phyloP scores from a whole-genome alignment of 148 eudicot species.

The Simmondsia chinensis region DNA sequence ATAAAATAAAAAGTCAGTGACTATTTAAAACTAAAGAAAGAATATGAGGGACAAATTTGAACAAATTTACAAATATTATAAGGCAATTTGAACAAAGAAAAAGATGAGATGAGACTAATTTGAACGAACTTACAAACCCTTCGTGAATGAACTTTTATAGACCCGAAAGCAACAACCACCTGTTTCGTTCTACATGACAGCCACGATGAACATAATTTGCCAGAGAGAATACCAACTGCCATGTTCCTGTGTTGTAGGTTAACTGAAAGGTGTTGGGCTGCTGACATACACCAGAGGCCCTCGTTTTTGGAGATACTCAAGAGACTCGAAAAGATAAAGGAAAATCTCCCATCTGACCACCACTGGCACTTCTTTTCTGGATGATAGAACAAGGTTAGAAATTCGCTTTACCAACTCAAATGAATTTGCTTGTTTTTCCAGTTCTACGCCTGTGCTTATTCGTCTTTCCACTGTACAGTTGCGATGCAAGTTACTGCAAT shows the following conservation, averaged over 20 bases:
- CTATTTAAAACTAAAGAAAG: too few species aligned
- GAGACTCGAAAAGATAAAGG: slow-evolving; percentile 78
- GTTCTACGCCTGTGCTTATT: not conserved
- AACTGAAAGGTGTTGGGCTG: slow-evolving; percentile 72
- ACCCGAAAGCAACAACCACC: not conserved
- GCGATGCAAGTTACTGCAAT: slow-evolving; percentile 4
- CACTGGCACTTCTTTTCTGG: slow-evolving; percentile 76
- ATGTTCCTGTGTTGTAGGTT: slow-evolving; percentile 34
- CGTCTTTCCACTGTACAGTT: slow-evolving; percentile 4
- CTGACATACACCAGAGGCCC: slow-evolving; percentile 77
- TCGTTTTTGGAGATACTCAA: slow-evolving; percentile 81
- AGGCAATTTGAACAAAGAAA: too few species aligned
- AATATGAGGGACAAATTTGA: too few species aligned
- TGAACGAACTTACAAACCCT: not conserved
- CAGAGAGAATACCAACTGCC: not conserved
- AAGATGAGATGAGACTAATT: too few species aligned
- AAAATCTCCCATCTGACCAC: slow-evolving; percentile 44
- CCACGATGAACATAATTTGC: not conserved
- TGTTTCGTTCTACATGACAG: not conserved
- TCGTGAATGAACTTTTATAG: too few species aligned
- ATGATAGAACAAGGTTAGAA: slow-evolving; percentile 13
- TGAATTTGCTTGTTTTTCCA: not conserved
- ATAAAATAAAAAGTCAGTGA: too few species aligned
- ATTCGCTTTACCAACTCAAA: not conserved
- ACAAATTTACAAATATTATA: too few species aligned